Conservation (phyloP, 495 filamentous ascomycete species). For the Aspergillus steynii region DNA sequence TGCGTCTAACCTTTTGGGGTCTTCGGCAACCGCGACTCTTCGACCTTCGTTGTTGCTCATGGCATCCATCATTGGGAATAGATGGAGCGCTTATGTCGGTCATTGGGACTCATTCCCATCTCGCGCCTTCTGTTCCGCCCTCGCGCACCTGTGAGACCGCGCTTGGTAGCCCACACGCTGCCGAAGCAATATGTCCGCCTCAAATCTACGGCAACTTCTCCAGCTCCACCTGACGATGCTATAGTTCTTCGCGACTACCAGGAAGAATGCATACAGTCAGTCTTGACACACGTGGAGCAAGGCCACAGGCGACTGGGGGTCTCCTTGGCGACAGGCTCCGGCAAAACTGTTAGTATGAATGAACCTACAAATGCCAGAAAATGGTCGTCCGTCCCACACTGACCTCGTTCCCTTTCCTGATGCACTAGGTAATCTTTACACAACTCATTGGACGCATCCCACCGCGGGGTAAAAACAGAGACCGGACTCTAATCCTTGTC, state of each 20-base stretch:
- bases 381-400: not conserved
- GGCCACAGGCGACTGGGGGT: constrained; percentile 84
- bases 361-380: not conserved
- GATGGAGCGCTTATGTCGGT: constrained; percentile 37
- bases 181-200: constrained; percentile 18
- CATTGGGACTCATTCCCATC: constrained; percentile 25
- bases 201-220: constrained; percentile 31
- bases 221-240: constrained; percentile 21
- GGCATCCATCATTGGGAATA: constrained; percentile 11
- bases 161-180: constrained; percentile 4
- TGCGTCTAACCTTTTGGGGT: constrained; percentile 1
- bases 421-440: constrained; percentile 82
- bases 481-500: constrained; percentile 85
- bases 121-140: constrained; percentile 12
- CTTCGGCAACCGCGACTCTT: not conserved
- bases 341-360: constrained; percentile 72
- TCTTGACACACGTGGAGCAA: constrained; percentile 66
- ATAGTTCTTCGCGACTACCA: constrained; percentile 74
- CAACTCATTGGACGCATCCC: constrained; percentile 82
- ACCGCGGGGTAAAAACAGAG: constrained; percentile 54
- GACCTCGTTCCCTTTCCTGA: constrained; percentile 1
- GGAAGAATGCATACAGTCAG: constrained; percentile 87
- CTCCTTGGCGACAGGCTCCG: constrained; percentile 87
- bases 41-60: constrained; percentile 13
- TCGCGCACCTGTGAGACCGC: not conserved